Percentiles rank a stretch among this genome's conserved stretches.
Evolutionary conservation across 106 monocot species (phyloP).

Genomic region (Chionographis japonica): DNA sequence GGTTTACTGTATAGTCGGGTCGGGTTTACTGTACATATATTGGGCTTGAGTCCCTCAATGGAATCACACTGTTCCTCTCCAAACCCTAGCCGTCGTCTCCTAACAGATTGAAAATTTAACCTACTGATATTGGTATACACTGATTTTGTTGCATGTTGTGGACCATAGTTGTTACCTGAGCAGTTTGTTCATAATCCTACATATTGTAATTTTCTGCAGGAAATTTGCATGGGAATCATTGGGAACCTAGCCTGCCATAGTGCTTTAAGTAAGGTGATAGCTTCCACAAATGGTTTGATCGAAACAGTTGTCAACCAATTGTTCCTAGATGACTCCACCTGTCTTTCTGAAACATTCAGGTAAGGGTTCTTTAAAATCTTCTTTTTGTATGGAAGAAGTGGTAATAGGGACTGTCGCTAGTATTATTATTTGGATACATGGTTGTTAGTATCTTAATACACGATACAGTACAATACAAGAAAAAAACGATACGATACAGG

Average conservation of each 20-base stretch:
- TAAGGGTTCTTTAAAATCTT: conserved; percentile 13
- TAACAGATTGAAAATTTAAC: too few relatives aligned
- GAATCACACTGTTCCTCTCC: too few relatives aligned
- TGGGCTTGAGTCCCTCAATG: too few relatives aligned
- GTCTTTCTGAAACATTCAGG: conserved; percentile 86
- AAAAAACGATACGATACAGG: too few relatives aligned
- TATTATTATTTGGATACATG: too few relatives aligned
- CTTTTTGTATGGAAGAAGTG: background rate
- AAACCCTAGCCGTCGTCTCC: too few relatives aligned
- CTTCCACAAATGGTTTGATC: conserved; percentile 60
- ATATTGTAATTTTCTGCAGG: conserved; percentile 37
- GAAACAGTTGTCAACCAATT: conserved; percentile 66
- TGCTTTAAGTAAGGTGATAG: conserved; percentile 32
- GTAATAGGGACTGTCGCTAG: too few relatives aligned
- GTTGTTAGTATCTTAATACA: too few relatives aligned
- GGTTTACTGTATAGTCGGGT: too few relatives aligned
- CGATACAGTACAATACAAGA: too few relatives aligned
- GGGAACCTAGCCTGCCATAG: conserved; percentile 90
- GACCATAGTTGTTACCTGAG: background rate
- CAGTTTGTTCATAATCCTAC: background rate
- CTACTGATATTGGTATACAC: too few relatives aligned
- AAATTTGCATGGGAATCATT: conserved; percentile 96
- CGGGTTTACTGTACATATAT: too few relatives aligned
- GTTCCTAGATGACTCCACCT: conserved; percentile 59
- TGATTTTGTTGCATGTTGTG: background rate